These are phyloP conservation scores for Furcasterigmium sp. DNA, from an alignment of 2,329 filamentous ascomycete species.

Conservation along the genomic window DNA sequence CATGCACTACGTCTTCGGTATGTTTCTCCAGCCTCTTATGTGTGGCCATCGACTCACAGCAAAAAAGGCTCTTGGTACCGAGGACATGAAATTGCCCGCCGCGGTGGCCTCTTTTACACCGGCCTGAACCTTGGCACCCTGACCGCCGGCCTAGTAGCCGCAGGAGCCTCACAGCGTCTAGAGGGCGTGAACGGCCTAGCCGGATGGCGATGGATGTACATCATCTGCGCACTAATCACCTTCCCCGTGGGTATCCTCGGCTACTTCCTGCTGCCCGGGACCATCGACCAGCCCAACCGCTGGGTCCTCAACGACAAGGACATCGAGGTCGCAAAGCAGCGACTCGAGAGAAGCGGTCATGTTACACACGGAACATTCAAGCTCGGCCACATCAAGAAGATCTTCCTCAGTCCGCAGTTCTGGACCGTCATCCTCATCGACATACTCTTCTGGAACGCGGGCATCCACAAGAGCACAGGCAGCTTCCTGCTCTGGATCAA, in stretches of 20 bases:
- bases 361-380: conserved; percentile 27
- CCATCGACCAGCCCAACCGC: conserved; percentile 38
- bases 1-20: conserved; percentile 30
- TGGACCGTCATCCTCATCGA: conserved; percentile 46
- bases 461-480: conserved; percentile 39
- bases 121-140: conserved; percentile 45
- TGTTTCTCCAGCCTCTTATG: background rate
- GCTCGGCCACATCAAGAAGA: conserved; percentile 19
- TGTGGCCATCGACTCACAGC: background rate
- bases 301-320: conserved; percentile 40
- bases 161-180: conserved; percentile 31
- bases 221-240: conserved; percentile 48
- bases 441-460: conserved; percentile 52
- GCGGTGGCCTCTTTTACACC: conserved; percentile 32
- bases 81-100: conserved; percentile 20
- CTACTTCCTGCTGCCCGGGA: conserved; percentile 44
- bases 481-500: conserved; percentile 55
- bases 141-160: conserved; percentile 45
- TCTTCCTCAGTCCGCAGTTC: conserved; percentile 38
- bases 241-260: conserved; percentile 47
- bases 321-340: conserved; percentile 34
- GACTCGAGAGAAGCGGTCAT: conserved; percentile 40
- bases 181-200: conserved; percentile 38
- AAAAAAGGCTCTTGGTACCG: conserved; percentile 21
- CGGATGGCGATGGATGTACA: conserved; percentile 54